phyloP scores from a whole-genome alignment of 2,329 filamentous ascomycete genomes.

The Chaetomium sp. region DNA sequence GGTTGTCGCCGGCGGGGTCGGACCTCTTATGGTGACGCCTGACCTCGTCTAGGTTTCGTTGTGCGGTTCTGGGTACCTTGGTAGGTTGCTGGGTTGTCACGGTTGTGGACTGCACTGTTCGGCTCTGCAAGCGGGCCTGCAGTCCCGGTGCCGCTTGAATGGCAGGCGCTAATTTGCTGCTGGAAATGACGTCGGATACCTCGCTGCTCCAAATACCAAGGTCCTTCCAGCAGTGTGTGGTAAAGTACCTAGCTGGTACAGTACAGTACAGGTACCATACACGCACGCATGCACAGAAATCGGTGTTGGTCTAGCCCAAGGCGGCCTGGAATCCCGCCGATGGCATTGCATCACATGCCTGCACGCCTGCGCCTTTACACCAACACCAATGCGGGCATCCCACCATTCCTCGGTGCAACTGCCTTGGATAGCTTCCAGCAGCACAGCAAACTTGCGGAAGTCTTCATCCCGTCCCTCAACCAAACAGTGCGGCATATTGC shows the following conservation, averaged over 20 bases:
- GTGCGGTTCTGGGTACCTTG: neutral
- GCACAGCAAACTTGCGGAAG: neutral
- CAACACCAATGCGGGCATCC: neutral
- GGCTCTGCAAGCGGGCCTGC: neutral
- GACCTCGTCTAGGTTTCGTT: neutral
- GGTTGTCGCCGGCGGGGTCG: neutral
- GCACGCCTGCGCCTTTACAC: neutral
- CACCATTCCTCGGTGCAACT: neutral
- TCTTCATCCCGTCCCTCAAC: neutral
- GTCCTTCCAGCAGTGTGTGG: neutral
- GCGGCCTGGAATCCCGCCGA: neutral
- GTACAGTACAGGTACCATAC: neutral
- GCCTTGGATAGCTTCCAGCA: neutral
- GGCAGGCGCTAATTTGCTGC: conserved; percentile 12
- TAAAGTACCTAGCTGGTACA: neutral
- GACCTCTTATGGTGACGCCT: neutral
- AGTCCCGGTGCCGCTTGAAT: conserved; percentile 1
- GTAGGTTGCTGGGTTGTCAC: too few species aligned
- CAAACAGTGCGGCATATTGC: neutral
- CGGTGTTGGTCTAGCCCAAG: neutral
- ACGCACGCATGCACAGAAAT: neutral
- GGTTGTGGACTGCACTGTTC: neutral
- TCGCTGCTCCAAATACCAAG: conserved; percentile 6
- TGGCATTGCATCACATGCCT: neutral
- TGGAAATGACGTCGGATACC: conserved; percentile 17